Conservation (phyloP, 345 rosid genomes). For the Aquilaria malaccensis region DNA sequence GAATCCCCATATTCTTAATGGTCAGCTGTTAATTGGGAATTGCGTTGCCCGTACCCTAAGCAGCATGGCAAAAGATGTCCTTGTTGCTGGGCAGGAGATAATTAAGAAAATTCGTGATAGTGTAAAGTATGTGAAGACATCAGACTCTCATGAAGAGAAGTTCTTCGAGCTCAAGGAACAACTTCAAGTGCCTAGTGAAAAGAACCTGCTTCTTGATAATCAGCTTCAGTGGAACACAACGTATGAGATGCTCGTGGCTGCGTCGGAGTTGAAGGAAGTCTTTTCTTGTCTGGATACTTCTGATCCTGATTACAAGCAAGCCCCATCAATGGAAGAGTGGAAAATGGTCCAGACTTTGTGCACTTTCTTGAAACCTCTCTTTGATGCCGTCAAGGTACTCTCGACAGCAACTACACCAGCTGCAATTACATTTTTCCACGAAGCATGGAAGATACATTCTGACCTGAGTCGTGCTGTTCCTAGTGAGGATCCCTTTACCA, state of each 20-base stretch:
- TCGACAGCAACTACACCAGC: slow-evolving; percentile 39
- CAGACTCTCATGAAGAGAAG: slow-evolving; percentile 81
- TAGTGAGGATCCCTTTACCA: slow-evolving; percentile 53
- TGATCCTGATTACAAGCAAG: slow-evolving; percentile 71
- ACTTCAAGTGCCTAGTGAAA: slow-evolving; percentile 79
- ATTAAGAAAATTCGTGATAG: slow-evolving; percentile 68
- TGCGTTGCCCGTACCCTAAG: slow-evolving; percentile 58
- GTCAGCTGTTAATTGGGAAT: slow-evolving; percentile 65
- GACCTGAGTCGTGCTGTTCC: slow-evolving; percentile 50
- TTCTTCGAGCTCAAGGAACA: slow-evolving; percentile 83
- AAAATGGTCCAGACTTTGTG: slow-evolving; percentile 60
- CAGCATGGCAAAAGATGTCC: slow-evolving; percentile 51
- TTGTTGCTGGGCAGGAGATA: slow-evolving; percentile 43
- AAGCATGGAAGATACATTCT: slow-evolving; percentile 78
- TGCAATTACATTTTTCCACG: slow-evolving; percentile 64
- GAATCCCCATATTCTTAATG: slow-evolving; percentile 68
- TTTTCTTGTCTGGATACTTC: slow-evolving; percentile 81
- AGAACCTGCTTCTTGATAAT: slow-evolving; percentile 59
- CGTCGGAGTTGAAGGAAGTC: slow-evolving; percentile 79
- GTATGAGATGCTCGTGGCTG: slow-evolving; percentile 76
- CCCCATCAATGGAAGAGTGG: slow-evolving; percentile 77
- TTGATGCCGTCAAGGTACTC: slow-evolving; percentile 59
- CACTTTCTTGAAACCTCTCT: slow-evolving; percentile 62
- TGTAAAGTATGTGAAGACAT: slow-evolving; percentile 81
- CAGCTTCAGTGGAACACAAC: slow-evolving; percentile 80